Evolutionary conservation across 2,329 filamentous ascomycete genomes (phyloP).

Genomic region (Fusarium sacchari): DNA sequence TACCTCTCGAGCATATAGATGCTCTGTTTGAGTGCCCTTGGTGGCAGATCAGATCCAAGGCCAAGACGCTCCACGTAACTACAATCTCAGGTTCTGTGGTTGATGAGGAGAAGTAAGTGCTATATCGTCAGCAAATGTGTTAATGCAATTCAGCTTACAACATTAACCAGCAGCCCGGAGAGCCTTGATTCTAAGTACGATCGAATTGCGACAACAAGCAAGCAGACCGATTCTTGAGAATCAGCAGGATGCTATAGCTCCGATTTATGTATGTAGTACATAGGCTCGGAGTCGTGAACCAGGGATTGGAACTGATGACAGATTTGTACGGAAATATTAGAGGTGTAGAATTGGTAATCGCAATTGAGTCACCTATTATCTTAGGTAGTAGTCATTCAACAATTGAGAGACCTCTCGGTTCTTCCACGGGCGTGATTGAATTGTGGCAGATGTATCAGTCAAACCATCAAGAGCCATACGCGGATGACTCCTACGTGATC

Average conservation of each 20-base stretch:
- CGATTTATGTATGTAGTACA: neutral
- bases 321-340: neutral
- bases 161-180: neutral
- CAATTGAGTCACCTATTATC: neutral
- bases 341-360: neutral
- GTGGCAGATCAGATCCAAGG: slow-evolving; percentile 35
- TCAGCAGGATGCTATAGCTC: neutral
- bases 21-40: slow-evolving; percentile 48
- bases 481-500: too few species aligned
- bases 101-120: slow-evolving; percentile 15
- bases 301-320: neutral
- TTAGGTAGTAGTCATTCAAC: too few species aligned
- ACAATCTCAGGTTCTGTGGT: slow-evolving; percentile 1
- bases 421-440: too few species aligned
- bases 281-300: fast-evolving
- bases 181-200: neutral
- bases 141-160: neutral
- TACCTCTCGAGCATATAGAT: slow-evolving; percentile 53
- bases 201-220: neutral
- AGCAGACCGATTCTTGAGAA: neutral
- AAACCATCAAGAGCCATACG: too few species aligned
- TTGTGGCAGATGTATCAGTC: too few species aligned
- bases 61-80: neutral
- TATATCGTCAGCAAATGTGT: neutral
- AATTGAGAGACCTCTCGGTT: too few species aligned